Conservation (phyloP, 148 eudicot genomes). For the Mesembryanthemum crystallinum region DNA sequence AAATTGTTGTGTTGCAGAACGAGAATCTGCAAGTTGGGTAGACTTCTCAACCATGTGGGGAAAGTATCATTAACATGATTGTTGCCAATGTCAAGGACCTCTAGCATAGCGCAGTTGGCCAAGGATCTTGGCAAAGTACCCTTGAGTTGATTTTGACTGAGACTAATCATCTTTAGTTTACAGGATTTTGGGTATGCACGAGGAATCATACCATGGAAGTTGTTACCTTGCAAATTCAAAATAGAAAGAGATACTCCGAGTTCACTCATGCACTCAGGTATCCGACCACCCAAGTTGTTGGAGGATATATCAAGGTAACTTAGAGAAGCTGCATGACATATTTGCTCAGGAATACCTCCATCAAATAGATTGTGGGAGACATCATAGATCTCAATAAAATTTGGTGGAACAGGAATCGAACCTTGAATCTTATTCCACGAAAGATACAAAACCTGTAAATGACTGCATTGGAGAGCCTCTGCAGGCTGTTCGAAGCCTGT, state of each 20-base stretch:
- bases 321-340: constrained; percentile 16
- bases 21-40: constrained; percentile 37
- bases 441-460: constrained; percentile 6
- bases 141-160: constrained; percentile 24
- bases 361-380: constrained; percentile 18
- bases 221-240: constrained; percentile 24
- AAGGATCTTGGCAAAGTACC: constrained; percentile 34
- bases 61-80: too few species aligned
- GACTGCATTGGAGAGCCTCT: constrained; percentile 15
- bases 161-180: constrained; percentile 19
- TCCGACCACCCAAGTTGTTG: constrained; percentile 22
- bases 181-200: background rate
- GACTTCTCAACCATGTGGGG: constrained; percentile 45
- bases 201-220: too few species aligned
- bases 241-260: constrained; percentile 19
- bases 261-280: constrained; percentile 34
- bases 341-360: constrained; percentile 25
- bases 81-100: constrained; percentile 36
- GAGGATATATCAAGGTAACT: too few species aligned
- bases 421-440: background rate
- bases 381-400: background rate
- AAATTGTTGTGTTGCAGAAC: constrained; percentile 37
- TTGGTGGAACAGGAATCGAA: constrained; percentile 23
- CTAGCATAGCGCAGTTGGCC: constrained; percentile 28
- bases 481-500: constrained; percentile 3